A percentile compares a stretch with the other conserved stretches of the same genome.
Conservation (phyloP, 2,329 filamentous ascomycete species). For the Xylaria polymorpha region DNA sequence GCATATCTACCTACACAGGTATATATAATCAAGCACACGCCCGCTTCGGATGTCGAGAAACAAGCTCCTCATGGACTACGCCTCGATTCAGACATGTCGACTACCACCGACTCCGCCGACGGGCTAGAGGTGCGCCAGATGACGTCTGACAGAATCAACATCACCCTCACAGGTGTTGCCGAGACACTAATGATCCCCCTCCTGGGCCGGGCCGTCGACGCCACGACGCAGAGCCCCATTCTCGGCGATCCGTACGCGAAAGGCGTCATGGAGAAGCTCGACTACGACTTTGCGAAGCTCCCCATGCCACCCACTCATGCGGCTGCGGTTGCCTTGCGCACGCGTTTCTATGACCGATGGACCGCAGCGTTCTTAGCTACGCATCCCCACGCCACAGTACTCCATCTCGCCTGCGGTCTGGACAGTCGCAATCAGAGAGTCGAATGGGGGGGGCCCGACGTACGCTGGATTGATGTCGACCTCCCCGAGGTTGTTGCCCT, state of each 20-base stretch:
- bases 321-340: conserved; percentile 35
- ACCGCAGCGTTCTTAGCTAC: conserved; percentile 43
- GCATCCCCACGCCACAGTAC: conserved; percentile 45
- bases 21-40: background rate
- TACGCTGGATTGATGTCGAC: conserved; percentile 53
- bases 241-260: conserved; percentile 42
- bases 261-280: conserved; percentile 40
- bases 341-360: conserved; percentile 44
- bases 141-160: conserved; percentile 8
- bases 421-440: conserved; percentile 48
- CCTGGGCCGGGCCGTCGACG: conserved; percentile 43
- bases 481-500: conserved; percentile 51
- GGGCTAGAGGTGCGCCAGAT: background rate
- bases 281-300: conserved; percentile 43
- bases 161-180: conserved; percentile 37
- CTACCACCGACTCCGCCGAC: conserved; percentile 1
- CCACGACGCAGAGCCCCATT: conserved; percentile 42
- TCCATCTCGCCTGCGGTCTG: conserved; percentile 51
- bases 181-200: conserved; percentile 46
- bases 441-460: conserved; percentile 37
- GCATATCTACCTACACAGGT: background rate
- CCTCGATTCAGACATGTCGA: conserved; percentile 17
- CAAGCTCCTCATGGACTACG: conserved; percentile 4
- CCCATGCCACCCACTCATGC: conserved; percentile 32
- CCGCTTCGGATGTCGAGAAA: background rate